Base-by-base conservation (phyloP, 352 stramenopile genomes). In the Phytophthora podocarpi region DNA sequence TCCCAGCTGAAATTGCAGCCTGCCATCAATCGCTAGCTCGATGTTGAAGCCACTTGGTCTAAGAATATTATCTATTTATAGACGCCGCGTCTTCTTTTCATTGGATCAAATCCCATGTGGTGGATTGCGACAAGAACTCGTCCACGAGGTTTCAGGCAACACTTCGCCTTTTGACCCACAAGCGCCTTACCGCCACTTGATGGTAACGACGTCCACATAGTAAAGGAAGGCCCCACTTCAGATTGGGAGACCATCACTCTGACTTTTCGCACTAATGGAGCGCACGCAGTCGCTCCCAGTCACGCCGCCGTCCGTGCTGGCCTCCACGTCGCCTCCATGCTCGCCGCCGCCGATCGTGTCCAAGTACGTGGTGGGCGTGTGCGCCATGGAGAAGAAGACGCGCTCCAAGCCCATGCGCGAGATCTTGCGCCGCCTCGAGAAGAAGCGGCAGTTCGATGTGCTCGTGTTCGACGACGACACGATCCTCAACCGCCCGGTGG, bases 351-450 rank as follows among this genome's bases (percentile, higher is more conserved):
- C 59, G 26, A 31, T 28, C 30, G 42, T 85, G 36, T 70, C 68
- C 30, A 90, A 88, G 61, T 93, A 94, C 58, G 83, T 94, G 12
- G 83, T 99, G 5, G 97, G 97, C 27, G 97, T 99, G 36, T 99
- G 97, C 67, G 97, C 97, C 39, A 99, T 99, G 97, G 96, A 98
- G 74, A 99, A 99, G 76, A 99, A 99, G 81, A 97, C 96, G 47
- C 70, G 82, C 16, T 98, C 88, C 32, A 99, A 99, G 73, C 96
- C 96, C 41, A 99, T 99, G 97, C 79, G 83, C 34, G 96, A 99
- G 71, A 99, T 99, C 65, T 60, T 99, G 21, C 86, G 82, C 20
- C 85, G 96, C 26, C 81, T 99, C 4, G 76, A 80, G 66, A 94
- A 97, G 71, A 90, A 96, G 66, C 84, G 84, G 54, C 83, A 98